A percentile compares a stretch with the other conserved stretches of the same genome.
Evolutionary conservation across 1,284 basidiomycete genomes (phyloP).

Genomic region (Agaricales sp.): DNA sequence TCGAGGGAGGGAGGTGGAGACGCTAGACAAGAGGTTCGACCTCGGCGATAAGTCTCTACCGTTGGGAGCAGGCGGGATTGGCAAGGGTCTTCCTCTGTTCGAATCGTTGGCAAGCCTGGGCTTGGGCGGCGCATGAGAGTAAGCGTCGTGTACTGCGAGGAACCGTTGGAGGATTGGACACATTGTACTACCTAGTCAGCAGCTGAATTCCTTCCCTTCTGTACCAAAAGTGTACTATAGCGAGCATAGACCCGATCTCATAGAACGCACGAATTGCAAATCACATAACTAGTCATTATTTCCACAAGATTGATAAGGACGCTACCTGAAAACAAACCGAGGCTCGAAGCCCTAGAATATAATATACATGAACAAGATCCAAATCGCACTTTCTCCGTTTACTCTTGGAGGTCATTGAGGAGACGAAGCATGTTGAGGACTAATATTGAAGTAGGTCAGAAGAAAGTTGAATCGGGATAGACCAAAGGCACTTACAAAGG

Average conservation of each 20-base stretch:
- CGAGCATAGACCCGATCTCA: not conserved
- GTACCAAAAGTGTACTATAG: not conserved
- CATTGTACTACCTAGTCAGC: not conserved
- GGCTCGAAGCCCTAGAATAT: too few relatives aligned
- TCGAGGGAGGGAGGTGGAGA: not conserved
- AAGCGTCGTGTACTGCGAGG: not conserved
- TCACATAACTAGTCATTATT: not conserved
- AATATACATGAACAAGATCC: not conserved
- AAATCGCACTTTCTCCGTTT: not conserved
- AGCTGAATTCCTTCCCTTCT: slow-evolving; percentile 1
- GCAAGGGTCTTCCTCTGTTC: not conserved
- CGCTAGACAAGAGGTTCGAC: not conserved
- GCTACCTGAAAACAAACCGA: not conserved
- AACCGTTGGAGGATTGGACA: not conserved
- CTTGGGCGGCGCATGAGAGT: not conserved
- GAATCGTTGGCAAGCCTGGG: not conserved
- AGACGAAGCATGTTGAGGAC: slow-evolving; percentile 73
- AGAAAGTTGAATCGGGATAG: not conserved
- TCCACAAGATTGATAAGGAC: not conserved
- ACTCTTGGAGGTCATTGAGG: slow-evolving; percentile 19
- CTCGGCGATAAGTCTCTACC: not conserved
- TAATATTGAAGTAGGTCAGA: slow-evolving; percentile 15
- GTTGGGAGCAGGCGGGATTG: not conserved
- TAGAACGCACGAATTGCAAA: not conserved
- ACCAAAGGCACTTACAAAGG: slow-evolving; percentile 46